phyloP scores from a whole-genome alignment of 2,329 filamentous ascomycete genomes.

The Orbilia oligospora region DNA sequence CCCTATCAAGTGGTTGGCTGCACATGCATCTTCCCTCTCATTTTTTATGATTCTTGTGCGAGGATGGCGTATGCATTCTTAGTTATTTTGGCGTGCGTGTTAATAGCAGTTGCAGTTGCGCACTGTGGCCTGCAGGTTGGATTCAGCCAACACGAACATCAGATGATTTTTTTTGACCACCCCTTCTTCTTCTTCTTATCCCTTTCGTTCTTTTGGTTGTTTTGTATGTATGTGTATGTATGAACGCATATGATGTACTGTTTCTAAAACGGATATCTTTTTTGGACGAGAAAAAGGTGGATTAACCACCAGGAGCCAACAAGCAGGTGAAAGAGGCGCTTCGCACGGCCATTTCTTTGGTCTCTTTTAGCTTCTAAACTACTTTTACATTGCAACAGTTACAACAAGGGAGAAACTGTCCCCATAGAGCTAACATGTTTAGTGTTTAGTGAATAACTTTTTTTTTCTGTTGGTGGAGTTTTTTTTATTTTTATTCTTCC shows the following conservation, averaged over 20 bases:
- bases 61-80: conserved; percentile 42
- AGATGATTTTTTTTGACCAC: conserved; percentile 59
- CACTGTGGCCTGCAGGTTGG: conserved; percentile 29
- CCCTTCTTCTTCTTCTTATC: no score
- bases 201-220: conserved; percentile 6
- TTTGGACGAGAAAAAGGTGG: background rate
- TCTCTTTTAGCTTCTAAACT: conserved; percentile 18
- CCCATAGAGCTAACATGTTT: conserved; percentile 52
- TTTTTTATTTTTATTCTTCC: background rate
- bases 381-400: conserved; percentile 28
- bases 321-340: conserved; percentile 35
- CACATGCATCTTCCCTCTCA: conserved; percentile 25
- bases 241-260: no score
- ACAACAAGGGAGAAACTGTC: conserved; percentile 46
- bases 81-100: conserved; percentile 31
- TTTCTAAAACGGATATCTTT: conserved; percentile 6
- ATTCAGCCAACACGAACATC: conserved; percentile 58
- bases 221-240: no score
- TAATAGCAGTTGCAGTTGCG: conserved; percentile 23
- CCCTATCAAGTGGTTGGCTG: conserved; percentile 27
- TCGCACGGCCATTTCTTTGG: conserved; percentile 30
- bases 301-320: conserved; percentile 37
- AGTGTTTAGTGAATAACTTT: conserved; percentile 16
- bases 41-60: conserved; percentile 37
- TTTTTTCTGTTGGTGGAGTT: conserved; percentile 14